Evolutionary conservation across 2,329 filamentous ascomycete species (phyloP).

Genomic region (Colletotrichum gloeosporioides): DNA sequence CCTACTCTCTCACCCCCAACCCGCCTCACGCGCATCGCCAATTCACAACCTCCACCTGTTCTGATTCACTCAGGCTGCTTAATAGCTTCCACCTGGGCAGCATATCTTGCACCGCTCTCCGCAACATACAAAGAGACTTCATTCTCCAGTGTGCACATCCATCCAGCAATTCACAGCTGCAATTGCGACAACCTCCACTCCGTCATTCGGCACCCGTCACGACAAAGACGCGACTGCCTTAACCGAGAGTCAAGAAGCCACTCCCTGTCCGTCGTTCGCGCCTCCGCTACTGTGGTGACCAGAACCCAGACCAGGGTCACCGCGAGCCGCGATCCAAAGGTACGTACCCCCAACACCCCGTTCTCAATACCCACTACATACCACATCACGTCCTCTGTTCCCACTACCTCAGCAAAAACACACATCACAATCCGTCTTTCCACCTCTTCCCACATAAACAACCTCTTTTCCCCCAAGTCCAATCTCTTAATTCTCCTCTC

Average conservation of each 20-base stretch:
- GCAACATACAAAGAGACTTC: neutral
- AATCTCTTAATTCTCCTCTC: neutral
- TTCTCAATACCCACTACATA: slow-evolving; percentile 20
- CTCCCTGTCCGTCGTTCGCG: slow-evolving; percentile 15
- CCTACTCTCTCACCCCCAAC: neutral
- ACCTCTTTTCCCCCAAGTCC: neutral
- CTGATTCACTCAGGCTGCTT: neutral
- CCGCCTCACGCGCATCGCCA: neutral
- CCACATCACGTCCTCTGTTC: slow-evolving; percentile 22
- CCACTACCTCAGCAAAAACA: slow-evolving; percentile 22
- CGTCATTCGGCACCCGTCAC: neutral
- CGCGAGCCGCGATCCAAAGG: neutral
- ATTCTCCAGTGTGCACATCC: neutral
- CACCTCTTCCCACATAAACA: slow-evolving; percentile 15
- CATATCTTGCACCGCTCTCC: neutral
- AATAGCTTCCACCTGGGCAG: neutral
- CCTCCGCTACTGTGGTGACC: slow-evolving; percentile 21
- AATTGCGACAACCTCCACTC: neutral
- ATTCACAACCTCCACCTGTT: neutral
- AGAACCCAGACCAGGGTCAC: neutral
- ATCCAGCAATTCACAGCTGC: neutral
- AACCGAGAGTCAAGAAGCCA: slow-evolving; percentile 14
- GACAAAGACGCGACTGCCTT: slow-evolving; percentile 14
- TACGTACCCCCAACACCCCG: slow-evolving; percentile 12
- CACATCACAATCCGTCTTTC: slow-evolving; percentile 6